phyloP scores from a whole-genome alignment of 2,329 filamentous ascomycete genomes.

The Colletotrichum godetiae region DNA sequence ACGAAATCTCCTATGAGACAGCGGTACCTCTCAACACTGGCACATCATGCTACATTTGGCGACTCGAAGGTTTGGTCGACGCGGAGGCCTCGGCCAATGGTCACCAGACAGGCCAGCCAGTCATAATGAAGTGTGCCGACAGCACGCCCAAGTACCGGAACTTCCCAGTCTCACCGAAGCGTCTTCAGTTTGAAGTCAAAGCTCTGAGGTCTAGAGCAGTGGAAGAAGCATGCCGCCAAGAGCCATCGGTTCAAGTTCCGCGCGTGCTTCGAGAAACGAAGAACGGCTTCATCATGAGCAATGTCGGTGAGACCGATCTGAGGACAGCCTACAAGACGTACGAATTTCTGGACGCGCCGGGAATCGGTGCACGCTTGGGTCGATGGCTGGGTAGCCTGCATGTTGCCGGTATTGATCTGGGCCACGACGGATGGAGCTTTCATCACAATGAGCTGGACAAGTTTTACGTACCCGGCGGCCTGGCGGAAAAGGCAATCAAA shows the following conservation, averaged over 20 bases:
- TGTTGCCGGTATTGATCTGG: background rate
- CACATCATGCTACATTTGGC: constrained; percentile 3
- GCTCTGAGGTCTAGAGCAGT: background rate
- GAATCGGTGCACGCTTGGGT: background rate
- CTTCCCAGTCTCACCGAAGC: background rate
- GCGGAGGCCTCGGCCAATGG: background rate
- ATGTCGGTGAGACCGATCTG: background rate
- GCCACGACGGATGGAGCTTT: background rate
- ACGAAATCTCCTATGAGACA: background rate
- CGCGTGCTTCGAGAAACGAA: background rate
- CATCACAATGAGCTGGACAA: background rate
- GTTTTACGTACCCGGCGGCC: background rate
- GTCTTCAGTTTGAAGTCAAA: background rate
- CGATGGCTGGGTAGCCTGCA: background rate
- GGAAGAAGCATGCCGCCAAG: background rate
- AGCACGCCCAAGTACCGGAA: background rate
- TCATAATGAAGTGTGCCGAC: constrained; percentile 10
- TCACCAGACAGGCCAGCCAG: background rate
- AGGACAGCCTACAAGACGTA: background rate
- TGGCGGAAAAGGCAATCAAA: background rate
- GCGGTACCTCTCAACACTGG: background rate
- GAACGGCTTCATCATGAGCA: constrained; percentile 1
- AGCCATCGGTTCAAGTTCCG: background rate
- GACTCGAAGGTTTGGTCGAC: background rate
- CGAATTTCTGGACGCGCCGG: background rate